phyloP scores from a whole-genome alignment of 768 basidiomycete genomes.

The Phlebiopsis gigantea region DNA sequence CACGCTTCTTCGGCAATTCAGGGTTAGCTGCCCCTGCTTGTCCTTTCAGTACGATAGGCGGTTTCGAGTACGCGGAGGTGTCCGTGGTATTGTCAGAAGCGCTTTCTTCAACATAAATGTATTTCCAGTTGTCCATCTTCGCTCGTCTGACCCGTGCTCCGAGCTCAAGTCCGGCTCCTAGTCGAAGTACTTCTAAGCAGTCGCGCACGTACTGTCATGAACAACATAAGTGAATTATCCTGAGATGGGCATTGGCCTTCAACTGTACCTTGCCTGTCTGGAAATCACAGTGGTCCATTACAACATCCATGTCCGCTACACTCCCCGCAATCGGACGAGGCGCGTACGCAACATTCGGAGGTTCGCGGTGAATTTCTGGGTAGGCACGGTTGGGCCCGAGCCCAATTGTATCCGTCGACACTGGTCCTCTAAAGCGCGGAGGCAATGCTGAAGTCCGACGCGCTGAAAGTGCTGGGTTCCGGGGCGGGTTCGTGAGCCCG shows the following conservation, averaged over 20 bases:
- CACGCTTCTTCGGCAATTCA: constrained; percentile 54
- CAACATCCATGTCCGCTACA: constrained; percentile 82
- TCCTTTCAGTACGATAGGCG: constrained; percentile 24
- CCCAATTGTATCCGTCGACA: constrained; percentile 58
- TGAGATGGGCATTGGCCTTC: constrained; percentile 9
- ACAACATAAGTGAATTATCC: too few species aligned
- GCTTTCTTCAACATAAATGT: constrained; percentile 73
- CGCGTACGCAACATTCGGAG: constrained; percentile 72
- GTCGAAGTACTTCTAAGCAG: constrained; percentile 90
- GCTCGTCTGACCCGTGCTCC: constrained; percentile 70
- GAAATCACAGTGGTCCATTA: constrained; percentile 94
- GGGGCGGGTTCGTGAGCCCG: constrained; percentile 46
- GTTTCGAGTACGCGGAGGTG: constrained; percentile 24
- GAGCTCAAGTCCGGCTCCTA: constrained; percentile 86
- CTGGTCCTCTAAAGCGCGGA: constrained; percentile 42
- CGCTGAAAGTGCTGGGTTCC: constrained; percentile 74
- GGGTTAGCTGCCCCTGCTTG: constrained; percentile 38
- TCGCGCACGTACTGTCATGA: constrained; percentile 89
- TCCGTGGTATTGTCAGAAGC: constrained; percentile 35
- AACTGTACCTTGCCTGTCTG: constrained; percentile 59
- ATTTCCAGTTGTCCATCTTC: constrained; percentile 78
- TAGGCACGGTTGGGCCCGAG: constrained; percentile 77
- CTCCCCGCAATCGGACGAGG: constrained; percentile 83
- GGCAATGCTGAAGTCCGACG: constrained; percentile 41
- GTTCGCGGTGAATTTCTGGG: constrained; percentile 57